Evolutionary conservation across 768 basidiomycete genomes (phyloP), one percentile per base, ranked within the genome.

Genomic region (Agrocybe pediades): DNA sequence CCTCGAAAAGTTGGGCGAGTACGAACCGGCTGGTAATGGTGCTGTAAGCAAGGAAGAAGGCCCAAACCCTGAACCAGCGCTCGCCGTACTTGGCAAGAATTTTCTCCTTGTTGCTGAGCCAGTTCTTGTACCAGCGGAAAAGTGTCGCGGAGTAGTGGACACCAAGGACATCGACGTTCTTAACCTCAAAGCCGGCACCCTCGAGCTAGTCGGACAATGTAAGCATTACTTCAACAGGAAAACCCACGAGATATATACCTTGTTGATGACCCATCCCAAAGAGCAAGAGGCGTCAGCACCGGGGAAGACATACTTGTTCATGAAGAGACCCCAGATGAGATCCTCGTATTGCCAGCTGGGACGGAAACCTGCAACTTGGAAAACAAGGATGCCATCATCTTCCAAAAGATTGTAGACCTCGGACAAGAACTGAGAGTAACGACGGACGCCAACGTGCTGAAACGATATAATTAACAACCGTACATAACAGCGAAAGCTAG

Each of bases 341-440:
- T 99, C 97, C 76, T 99, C 97, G 61, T 87, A 98, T 69, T 98
- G 97, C 97, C 97, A 99, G n/a, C 79, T 69, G 4, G 95, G 95
- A 29, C 96, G 87, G 61, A 98, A 76, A 56, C 97, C 97, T 44
- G 97, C 93, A n/a, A 99, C 96, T 74, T 99, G 97, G 75, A 95
- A 82, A 41, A 98, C 91, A 64, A 98, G 89, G 53, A 88, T 83
- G 26, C 97, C 97, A 59, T 98, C 90, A 68, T 99, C 95, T 54
- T 94, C 90, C 57, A 99, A 79, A 30, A 98, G 79, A 61, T 95
- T 85, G 65, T 98, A 97, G 51, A 99, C 86, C 71, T 98, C 93
- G 30, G 81, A 78, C 60, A 98, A 79, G 84, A 96, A 98, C 30
- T 87, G 70, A 15, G 81, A 82, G 72, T 99, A 99, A 41, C 93